Conservation (phyloP, 2,329 filamentous ascomycete species). For the Mollisia scopiformis region DNA sequence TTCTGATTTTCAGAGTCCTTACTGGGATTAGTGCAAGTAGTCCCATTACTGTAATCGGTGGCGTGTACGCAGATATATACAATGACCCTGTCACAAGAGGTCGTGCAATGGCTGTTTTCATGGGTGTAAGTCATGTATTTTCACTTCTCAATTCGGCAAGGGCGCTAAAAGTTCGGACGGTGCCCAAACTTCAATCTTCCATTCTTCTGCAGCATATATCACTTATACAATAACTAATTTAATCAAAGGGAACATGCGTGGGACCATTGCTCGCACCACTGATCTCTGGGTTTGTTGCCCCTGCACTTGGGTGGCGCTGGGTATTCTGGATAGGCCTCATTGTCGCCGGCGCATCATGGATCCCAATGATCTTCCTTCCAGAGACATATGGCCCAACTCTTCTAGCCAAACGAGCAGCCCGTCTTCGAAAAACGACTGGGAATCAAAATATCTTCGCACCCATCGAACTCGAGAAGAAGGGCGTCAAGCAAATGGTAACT, state of each 20-base stretch:
- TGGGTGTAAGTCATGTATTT: slow-evolving; percentile 54
- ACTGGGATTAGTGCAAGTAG: slow-evolving; percentile 60
- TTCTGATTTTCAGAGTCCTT: slow-evolving; percentile 66
- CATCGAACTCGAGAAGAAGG: slow-evolving; percentile 64
- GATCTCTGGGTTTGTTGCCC: slow-evolving; percentile 61
- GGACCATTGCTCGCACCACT: slow-evolving; percentile 66
- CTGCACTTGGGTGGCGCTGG: slow-evolving; percentile 63
- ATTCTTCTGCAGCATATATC: too few relatives aligned
- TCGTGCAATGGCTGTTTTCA: slow-evolving; percentile 64
- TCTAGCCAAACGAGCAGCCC: slow-evolving; percentile 58
- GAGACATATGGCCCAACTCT: slow-evolving; percentile 65
- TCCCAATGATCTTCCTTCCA: slow-evolving; percentile 64
- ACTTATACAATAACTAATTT: not conserved
- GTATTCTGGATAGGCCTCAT: slow-evolving; percentile 64
- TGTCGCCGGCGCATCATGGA: slow-evolving; percentile 63
- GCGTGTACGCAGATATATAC: slow-evolving; percentile 69
- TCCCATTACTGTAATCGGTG: slow-evolving; percentile 64
- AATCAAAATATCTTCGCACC: slow-evolving; percentile 59
- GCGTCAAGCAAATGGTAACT: slow-evolving; percentile 49
- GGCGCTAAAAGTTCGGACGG: too few relatives aligned
- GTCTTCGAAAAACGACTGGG: slow-evolving; percentile 61
- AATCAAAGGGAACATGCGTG: slow-evolving; percentile 58
- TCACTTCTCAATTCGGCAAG: not conserved
- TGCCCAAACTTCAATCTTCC: too few relatives aligned
- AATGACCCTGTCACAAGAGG: slow-evolving; percentile 57